Evolutionary conservation across 2,329 filamentous ascomycete species (phyloP), one percentile per base, ranked within the genome.

Genomic region (Talaromyces rugulosus): DNA sequence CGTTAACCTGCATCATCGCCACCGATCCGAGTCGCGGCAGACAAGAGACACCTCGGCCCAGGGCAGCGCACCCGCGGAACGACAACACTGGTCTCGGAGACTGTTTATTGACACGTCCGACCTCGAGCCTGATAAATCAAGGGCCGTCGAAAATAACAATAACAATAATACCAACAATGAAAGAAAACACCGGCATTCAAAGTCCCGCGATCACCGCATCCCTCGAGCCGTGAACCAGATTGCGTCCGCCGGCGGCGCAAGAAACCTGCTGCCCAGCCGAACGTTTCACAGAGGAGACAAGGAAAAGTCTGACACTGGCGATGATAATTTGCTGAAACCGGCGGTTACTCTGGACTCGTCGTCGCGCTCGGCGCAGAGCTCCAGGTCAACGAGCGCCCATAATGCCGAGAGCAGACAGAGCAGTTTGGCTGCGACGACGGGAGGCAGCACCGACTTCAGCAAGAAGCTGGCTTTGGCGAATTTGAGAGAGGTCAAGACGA

Each of bases 171-270:
- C 52, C 16, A 34, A 30, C 18, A 34, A 58, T 52, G 23, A 14
- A 14, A 67, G 67, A 60, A 71, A 69, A 31, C 69, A 71, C 47
- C 71, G 69, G 57, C 66, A 69, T 54, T 70, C 65, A 67, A 74
- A 72, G 61, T 72, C 73, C 34, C 70, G 70, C 44, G 58, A 74
- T 56, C 51, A 66, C 33, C 69, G 70, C 28, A 63, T 76, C 9
- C 72, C 70, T 14, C 71, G 68, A 18, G 72, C 66, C 36, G 75
- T 75, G 72, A 75, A 68, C 52, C 68, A 72, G 11, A 62, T 73
- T 16, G 63, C 69, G 8, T 72, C 74, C 16, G 72, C 71, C 5
- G 66, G 70, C 44, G 71, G 69, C 31, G 70, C 68, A 5, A 68
- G 70, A 30, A 70, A 70, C 6, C 63, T 75, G 16, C 61, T 77